phyloP scores from a whole-genome alignment of 208 protist species.

The Plasmodiophora brassicae region DNA sequence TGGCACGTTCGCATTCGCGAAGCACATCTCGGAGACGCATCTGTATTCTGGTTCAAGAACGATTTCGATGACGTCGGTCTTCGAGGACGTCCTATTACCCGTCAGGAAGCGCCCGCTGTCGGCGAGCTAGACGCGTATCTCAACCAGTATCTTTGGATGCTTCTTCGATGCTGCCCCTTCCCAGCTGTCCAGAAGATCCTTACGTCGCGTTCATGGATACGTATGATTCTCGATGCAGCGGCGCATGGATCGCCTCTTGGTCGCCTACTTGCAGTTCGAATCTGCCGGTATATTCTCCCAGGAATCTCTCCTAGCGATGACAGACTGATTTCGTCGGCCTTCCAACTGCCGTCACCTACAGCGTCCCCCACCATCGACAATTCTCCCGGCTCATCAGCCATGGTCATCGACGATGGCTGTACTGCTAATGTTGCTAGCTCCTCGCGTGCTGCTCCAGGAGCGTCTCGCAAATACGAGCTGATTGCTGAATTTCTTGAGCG shows the following conservation, averaged over 20 bases:
- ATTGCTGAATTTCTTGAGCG: slow-evolving; percentile 11
- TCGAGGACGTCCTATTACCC: not conserved
- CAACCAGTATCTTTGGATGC: slow-evolving; percentile 39
- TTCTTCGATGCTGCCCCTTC: slow-evolving; percentile 11
- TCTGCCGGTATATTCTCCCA: slow-evolving; percentile 19
- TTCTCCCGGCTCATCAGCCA: not conserved
- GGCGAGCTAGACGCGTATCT: slow-evolving; percentile 41
- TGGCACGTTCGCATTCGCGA: not conserved
- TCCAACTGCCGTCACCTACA: too few species aligned
- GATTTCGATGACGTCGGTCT: not conserved
- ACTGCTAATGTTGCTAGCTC: too few species aligned
- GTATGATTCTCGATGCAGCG: not conserved
- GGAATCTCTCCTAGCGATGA: slow-evolving; percentile 25
- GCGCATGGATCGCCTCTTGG: not conserved
- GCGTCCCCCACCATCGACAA: not conserved
- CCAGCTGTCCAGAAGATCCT: slow-evolving; percentile 23
- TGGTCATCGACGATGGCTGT: too few species aligned
- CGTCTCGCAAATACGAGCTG: not conserved
- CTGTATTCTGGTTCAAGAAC: slow-evolving; percentile 19
- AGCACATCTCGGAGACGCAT: slow-evolving; percentile 13
- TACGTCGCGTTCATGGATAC: not conserved
- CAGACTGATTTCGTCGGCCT: not conserved
- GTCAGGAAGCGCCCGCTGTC: not conserved
- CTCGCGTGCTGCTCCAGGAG: too few species aligned
- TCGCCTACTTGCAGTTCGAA: not conserved